Evolutionary conservation across 2,329 filamentous ascomycete species (phyloP).

Genomic region (Nannizziopsis arthrosporioides): DNA sequence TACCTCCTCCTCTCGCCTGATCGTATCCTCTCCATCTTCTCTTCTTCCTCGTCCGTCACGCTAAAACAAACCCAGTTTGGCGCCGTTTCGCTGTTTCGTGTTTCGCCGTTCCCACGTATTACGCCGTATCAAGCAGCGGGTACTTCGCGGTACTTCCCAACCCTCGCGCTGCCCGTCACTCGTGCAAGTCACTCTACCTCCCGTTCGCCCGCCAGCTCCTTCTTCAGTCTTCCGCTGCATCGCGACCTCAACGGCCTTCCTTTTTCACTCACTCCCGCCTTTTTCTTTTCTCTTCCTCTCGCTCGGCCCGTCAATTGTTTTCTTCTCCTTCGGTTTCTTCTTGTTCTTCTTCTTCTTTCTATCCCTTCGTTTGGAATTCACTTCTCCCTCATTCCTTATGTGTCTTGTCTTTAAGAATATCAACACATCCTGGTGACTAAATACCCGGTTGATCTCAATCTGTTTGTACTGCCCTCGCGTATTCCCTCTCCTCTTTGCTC

Average conservation of each 20-base stretch:
- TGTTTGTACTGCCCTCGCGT: conserved; percentile 6
- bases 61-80: conserved; percentile 3
- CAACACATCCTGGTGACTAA: conserved; percentile 5
- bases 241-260: conserved; percentile 6
- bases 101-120: neutral
- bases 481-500: neutral
- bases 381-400: conserved; percentile 5
- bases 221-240: neutral
- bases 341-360: conserved; percentile 2
- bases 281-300: conserved; percentile 9
- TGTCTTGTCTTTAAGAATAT: conserved; percentile 3
- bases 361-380: conserved; percentile 10
- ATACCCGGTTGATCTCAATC: neutral
- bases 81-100: neutral
- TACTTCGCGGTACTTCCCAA: neutral
- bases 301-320: conserved; percentile 7
- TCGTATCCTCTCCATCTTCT: neutral
- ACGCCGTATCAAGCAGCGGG: neutral
- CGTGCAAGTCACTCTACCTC: neutral
- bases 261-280: conserved; percentile 9
- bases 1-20: neutral
- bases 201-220: neutral
- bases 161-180: neutral
- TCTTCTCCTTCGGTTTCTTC: conserved; percentile 2
- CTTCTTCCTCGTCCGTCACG: neutral